Base-by-base conservation (phyloP, 2,329 filamentous ascomycete species). In the Aureobasidium sp. region DNA sequence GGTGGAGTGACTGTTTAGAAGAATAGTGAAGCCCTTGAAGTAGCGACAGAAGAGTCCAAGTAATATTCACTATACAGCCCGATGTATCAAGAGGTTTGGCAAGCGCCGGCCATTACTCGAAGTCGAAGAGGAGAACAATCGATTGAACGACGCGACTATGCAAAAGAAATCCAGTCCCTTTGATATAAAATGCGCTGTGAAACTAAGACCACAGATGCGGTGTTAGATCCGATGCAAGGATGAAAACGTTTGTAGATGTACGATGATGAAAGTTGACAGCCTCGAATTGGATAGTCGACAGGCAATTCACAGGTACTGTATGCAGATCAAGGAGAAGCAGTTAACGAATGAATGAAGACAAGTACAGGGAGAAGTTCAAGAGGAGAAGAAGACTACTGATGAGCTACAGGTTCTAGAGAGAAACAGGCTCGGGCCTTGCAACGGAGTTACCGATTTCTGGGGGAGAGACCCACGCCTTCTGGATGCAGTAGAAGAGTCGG, bases 401-500 rank as follows among this genome's bases (percentile, higher is more conserved):
- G 45, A 25, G 27, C 19, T 51, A 51, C 48, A 51, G 25, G 37
- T 34, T 19, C 34, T 39, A 50, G 47, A 32, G 25, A 39, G 34
- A 51, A n/a, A 29, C 45, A 51, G 47, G 47, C 48, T 38, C 48
- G 48, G 48, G 48, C 48, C 48, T 51, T 51, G 35, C 40, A 17
- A 51, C 48, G 48, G 48, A 40, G 35, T 51, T 51, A 51, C 35
- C 48, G 48, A 41, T 40, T 51, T 27, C 48, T 51, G 48, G 48
- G 48, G 48, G 27, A 41, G 12, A 19, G 34, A 39, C 48, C 27
- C 48, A 51, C 37, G 37, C 48, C 48, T 51, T 51, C 48, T 41
- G 48, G 37, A 51, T 51, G 48, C 48, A 51, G 37, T 40, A 51
- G 48, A 51, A 51, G 48, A 51, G 48, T 51, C 48, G 48, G 48